phyloP scores from a whole-genome alignment of 495 filamentous ascomycete genomes.

The Aspergillus homomorphus region DNA sequence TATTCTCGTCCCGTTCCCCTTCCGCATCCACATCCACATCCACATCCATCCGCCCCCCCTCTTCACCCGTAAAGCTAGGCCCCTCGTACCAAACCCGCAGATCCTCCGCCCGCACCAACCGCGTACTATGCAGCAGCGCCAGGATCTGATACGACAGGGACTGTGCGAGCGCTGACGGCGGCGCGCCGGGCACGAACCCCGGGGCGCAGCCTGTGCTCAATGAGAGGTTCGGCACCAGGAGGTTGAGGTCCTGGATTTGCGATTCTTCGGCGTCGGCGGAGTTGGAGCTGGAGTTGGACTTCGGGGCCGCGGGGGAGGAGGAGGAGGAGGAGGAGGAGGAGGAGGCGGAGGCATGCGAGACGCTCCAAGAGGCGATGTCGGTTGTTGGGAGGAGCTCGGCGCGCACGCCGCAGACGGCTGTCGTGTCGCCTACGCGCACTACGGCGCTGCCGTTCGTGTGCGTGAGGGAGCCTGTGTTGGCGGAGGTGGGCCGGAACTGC shows the following conservation, averaged over 20 bases:
- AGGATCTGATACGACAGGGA: constrained; percentile 74
- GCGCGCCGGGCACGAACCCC: constrained; percentile 75
- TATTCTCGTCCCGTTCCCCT: constrained; percentile 18
- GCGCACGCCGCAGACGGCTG: constrained; percentile 85
- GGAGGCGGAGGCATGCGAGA: constrained; percentile 33
- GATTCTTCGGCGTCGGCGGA: constrained; percentile 48
- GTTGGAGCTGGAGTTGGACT: no score
- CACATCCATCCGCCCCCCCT: constrained; percentile 37
- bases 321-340: no score
- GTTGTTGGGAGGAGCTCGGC: constrained; percentile 76
- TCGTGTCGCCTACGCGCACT: constrained; percentile 82
- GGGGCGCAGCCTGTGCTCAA: constrained; percentile 85
- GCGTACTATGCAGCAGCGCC: constrained; percentile 64
- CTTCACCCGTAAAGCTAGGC: constrained; percentile 37
- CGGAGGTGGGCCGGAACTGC: constrained; percentile 63
- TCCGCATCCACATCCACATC: constrained; percentile 46
- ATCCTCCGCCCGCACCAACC: constrained; percentile 58
- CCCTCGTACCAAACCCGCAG: constrained; percentile 67
- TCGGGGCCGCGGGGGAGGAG: no score
- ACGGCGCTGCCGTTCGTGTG: constrained; percentile 88
- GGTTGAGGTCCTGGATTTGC: constrained; percentile 56
- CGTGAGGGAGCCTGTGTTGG: constrained; percentile 76
- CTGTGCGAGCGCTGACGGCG: constrained; percentile 78
- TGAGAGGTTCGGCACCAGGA: constrained; percentile 92
- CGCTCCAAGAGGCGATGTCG: constrained; percentile 64